A percentile compares a stretch with the other conserved stretches of the same genome.
Conservation (phyloP, 371 early-diverging fungal species). For the Mortierella sp. region DNA sequence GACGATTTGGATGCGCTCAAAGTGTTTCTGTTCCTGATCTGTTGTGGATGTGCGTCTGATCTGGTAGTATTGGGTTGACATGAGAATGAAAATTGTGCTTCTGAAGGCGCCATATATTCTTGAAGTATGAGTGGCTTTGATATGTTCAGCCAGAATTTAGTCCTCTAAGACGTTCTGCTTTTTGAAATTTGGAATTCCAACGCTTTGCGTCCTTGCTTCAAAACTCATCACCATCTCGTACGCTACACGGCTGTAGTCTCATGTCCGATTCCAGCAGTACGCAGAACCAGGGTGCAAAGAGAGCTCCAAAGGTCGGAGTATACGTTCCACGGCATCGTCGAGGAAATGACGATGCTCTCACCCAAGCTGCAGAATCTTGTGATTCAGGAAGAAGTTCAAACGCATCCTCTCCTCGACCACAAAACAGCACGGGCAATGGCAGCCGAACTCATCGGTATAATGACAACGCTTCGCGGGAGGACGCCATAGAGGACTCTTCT, state of each 20-base stretch:
- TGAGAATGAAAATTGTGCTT: no score
- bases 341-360: constrained; percentile 8
- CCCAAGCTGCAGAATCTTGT: background rate
- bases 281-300: constrained; percentile 4
- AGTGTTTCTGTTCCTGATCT: constrained; percentile 1
- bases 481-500: constrained; percentile 11
- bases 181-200: no score
- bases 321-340: constrained; percentile 52
- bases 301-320: constrained; percentile 41
- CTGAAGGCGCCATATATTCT: no score
- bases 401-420: constrained; percentile 11
- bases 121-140: no score
- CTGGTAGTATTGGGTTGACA: no score
- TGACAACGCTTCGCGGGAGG: background rate
- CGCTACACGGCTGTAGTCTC: background rate
- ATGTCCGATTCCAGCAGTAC: constrained; percentile 31
- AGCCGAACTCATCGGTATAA: constrained; percentile 6
- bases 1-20: background rate
- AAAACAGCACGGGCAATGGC: constrained; percentile 3
- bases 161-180: no score
- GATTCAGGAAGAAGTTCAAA: constrained; percentile 10
- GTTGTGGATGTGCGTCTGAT: no score
- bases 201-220: background rate
- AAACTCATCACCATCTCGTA: background rate
- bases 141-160: no score